A percentile compares a stretch with the other conserved stretches of the same genome.
These are phyloP conservation scores for Scleroderma bovista DNA, from an alignment of 768 basidiomycete species.

Conservation along the genomic window DNA sequence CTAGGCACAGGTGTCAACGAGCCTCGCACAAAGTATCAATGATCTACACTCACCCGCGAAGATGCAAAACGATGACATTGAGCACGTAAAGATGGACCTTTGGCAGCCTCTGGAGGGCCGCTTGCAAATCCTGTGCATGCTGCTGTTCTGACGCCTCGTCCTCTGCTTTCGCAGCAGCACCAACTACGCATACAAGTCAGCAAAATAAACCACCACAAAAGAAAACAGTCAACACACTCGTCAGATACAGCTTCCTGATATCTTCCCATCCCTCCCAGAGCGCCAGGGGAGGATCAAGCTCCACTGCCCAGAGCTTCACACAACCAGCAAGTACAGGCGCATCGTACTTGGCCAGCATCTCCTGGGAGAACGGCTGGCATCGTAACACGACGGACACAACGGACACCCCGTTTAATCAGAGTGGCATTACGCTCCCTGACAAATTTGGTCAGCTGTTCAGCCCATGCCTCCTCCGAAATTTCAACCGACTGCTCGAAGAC, in stretches of 20 bases:
- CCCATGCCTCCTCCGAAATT: conserved; percentile 71
- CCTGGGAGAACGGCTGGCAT: conserved; percentile 40
- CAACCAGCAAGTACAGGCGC: conserved; percentile 80
- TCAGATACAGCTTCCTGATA: conserved; percentile 79
- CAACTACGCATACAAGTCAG: conserved; percentile 32
- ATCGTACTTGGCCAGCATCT: conserved; percentile 72
- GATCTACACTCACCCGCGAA: conserved; percentile 52
- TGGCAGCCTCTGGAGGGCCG: conserved; percentile 64
- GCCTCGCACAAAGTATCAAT: background rate
- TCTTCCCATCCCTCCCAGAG: conserved; percentile 93
- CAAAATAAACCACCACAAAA: background rate
- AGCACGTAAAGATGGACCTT: conserved; percentile 77
- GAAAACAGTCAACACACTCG: conserved; percentile 30
- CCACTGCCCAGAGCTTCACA: conserved; percentile 87
- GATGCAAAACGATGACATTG: conserved; percentile 70
- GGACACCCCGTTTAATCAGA: conserved; percentile 73
- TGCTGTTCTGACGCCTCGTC: conserved; percentile 51
- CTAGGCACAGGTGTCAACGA: conserved; percentile 34
- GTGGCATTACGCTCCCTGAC: conserved; percentile 62
- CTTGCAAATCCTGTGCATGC: conserved; percentile 56
- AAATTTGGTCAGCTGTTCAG: conserved; percentile 62
- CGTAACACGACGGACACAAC: too few relatives aligned
- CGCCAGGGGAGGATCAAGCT: conserved; percentile 81
- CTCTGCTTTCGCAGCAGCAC: conserved; percentile 48
- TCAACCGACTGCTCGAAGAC: conserved; percentile 81